These are phyloP conservation scores for Sporobolomyces pararoseus DNA, from an alignment of 768 basidiomycete species.

Conservation along the genomic window DNA sequence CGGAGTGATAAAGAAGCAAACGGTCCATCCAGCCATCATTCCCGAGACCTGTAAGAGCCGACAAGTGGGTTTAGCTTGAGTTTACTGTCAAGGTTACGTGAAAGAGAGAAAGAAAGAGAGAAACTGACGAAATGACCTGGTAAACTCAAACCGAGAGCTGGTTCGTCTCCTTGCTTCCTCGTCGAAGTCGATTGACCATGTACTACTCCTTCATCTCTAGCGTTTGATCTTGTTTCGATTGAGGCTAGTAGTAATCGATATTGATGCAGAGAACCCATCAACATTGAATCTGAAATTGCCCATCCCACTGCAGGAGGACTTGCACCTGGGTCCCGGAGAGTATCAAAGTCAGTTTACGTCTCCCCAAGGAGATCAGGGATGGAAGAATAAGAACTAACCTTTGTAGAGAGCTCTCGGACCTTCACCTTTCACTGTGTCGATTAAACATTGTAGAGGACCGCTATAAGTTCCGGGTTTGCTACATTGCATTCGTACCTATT, in stretches of 20 bases:
- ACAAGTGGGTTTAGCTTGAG: background rate
- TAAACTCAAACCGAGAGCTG: slow-evolving; percentile 58
- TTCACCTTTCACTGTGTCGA: slow-evolving; percentile 61
- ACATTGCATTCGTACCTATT: slow-evolving; percentile 65
- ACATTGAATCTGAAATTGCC: slow-evolving; percentile 68
- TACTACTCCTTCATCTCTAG: slow-evolving; percentile 53
- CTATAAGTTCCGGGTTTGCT: slow-evolving; percentile 63
- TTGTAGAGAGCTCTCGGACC: slow-evolving; percentile 63
- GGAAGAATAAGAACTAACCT: slow-evolving; percentile 48
- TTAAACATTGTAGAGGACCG: slow-evolving; percentile 61
- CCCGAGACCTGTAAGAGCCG: slow-evolving; percentile 55
- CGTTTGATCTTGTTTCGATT: slow-evolving; percentile 12
- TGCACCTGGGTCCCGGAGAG: slow-evolving; percentile 52
- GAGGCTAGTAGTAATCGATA: slow-evolving; percentile 63
- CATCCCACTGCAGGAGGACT: slow-evolving; percentile 69
- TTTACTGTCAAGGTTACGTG: no score
- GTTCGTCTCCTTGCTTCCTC: slow-evolving; percentile 27
- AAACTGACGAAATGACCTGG: slow-evolving; percentile 55
- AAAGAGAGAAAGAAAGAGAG: background rate
- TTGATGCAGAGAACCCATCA: slow-evolving; percentile 63
- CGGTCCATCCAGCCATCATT: slow-evolving; percentile 65
- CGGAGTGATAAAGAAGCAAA: slow-evolving; percentile 68
- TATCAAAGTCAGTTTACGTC: no score
- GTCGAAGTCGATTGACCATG: slow-evolving; percentile 46
- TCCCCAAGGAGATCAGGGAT: background rate